Evolutionary conservation across 352 stramenopile species (phyloP).

Genomic region (Phytophthora pisi): DNA sequence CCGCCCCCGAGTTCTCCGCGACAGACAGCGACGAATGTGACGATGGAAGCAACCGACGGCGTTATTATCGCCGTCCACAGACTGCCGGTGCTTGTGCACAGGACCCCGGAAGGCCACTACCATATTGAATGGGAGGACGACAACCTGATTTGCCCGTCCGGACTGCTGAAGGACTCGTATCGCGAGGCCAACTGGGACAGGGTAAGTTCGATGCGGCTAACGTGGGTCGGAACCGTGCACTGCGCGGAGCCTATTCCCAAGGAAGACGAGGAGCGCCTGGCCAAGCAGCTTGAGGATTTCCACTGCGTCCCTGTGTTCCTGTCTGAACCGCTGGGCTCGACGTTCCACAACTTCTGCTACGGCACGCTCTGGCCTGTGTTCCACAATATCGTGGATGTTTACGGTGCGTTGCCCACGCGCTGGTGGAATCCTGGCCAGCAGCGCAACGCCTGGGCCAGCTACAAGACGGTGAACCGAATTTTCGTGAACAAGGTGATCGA

Average conservation of each 20-base stretch:
- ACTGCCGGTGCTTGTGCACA: slow-evolving; percentile 93
- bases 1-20: slow-evolving; percentile 57
- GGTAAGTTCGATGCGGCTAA: slow-evolving; percentile 82
- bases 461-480: slow-evolving; percentile 97
- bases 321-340: slow-evolving; percentile 79
- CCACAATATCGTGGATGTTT: slow-evolving; percentile 99
- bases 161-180: slow-evolving; percentile 74
- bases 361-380: slow-evolving; percentile 97
- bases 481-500: slow-evolving; percentile 95
- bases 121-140: slow-evolving; percentile 89
- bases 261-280: slow-evolving; percentile 81
- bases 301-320: slow-evolving; percentile 98
- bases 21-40: slow-evolving; percentile 53
- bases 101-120: slow-evolving; percentile 70
- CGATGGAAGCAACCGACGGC: slow-evolving; percentile 94
- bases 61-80: slow-evolving; percentile 97
- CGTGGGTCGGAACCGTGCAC: slow-evolving; percentile 85
- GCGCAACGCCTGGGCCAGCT: slow-evolving; percentile 92
- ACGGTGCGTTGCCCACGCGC: slow-evolving; percentile 79
- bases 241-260: slow-evolving; percentile 77
- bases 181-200: slow-evolving; percentile 67
- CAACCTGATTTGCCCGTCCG: slow-evolving; percentile 86
- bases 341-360: slow-evolving; percentile 97
- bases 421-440: slow-evolving; percentile 88
- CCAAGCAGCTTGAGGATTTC: slow-evolving; percentile 87